phyloP scores from a whole-genome alignment of 2,329 filamentous ascomycete genomes.

The Neofusicoccum umdonicola region DNA sequence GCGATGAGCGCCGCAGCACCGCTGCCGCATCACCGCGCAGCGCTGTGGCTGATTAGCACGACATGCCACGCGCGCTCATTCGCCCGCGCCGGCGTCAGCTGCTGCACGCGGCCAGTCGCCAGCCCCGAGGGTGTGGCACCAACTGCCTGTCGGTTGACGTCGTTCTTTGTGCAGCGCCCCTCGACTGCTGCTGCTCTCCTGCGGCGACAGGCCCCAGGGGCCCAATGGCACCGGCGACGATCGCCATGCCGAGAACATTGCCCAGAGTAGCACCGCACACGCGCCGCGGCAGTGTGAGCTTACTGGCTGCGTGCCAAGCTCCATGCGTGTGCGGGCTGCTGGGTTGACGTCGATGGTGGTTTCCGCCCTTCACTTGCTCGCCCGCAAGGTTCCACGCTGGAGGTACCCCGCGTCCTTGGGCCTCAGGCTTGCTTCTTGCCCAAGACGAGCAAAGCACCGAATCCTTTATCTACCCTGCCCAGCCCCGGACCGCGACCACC shows the following conservation, averaged over 20 bases:
- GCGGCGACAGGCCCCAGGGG: neutral
- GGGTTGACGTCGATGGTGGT: neutral
- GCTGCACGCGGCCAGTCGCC: neutral
- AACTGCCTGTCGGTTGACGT: neutral
- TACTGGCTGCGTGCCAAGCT: constrained; percentile 5
- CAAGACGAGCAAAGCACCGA: neutral
- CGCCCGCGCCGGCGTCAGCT: neutral
- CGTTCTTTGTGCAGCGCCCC: constrained; percentile 4
- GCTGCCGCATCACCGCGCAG: constrained; percentile 1
- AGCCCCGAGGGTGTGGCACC: neutral
- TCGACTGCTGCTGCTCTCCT: neutral
- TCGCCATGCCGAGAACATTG: neutral
- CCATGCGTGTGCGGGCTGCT: neutral
- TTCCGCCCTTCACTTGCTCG: neutral
- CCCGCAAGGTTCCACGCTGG: neutral
- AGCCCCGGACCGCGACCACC: neutral
- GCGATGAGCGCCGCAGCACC: neutral
- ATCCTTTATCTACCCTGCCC: constrained; percentile 9
- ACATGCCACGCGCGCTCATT: neutral
- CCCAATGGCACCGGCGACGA: neutral
- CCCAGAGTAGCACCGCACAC: neutral
- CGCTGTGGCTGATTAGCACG: neutral
- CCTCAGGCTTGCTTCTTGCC: neutral
- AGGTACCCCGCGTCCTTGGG: neutral
- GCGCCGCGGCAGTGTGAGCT: neutral